Base-by-base conservation (phyloP, 2,329 filamentous ascomycete species). In the Stagonosporopsis vannaccii region DNA sequence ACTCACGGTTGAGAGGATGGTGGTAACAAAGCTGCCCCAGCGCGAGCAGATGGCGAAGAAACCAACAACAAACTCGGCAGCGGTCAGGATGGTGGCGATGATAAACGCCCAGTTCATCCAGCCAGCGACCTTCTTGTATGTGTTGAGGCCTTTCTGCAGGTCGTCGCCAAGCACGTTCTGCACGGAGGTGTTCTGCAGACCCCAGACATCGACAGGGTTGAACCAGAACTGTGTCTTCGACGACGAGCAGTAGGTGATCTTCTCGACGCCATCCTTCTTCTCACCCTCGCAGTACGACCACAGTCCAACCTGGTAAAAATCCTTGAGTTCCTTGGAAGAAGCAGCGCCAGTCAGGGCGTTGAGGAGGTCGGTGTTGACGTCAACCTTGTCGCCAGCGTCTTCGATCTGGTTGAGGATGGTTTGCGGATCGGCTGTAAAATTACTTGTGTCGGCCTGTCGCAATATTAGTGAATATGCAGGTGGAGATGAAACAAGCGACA, bases 71-170 rank as follows among this genome's bases (percentile, higher is more conserved):
- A 97, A 82, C 75, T 93, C 90, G 23, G 87, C 77, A 37, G 81
- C 84, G 6, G 94, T 90, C 17, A 87, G 81, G 60, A 88, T 77
- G 67, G 93, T 83, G 46, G 91, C 88, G 60, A 92, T 82, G 65
- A 92, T 82, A 76, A 92, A 97, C 61, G 88, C 87, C 58, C 94
- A 83, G 77, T 93, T 87, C 75, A 94, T 93, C 89, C 90, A 96
- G 72, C 89, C 90, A 55, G 86, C 85, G 30, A 93, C 86, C 48
- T 83, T 85, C 71, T 84, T 82, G 80, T 97, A 97, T 17, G 85
- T 82, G 41, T 89, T 84, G 66, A 98, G 79, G 15, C 89, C 87
- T 45, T 85, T 81, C 49, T 84, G 81, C 51, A 96, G 80, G 52
- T 86, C 83, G 25, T 84, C 78, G 41, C 92, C 91, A 30, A 97